A percentile compares a stretch with the other conserved stretches of the same genome.
Conservation (phyloP, 2,329 filamentous ascomycete genomes). For the Fusarium chuoi region DNA sequence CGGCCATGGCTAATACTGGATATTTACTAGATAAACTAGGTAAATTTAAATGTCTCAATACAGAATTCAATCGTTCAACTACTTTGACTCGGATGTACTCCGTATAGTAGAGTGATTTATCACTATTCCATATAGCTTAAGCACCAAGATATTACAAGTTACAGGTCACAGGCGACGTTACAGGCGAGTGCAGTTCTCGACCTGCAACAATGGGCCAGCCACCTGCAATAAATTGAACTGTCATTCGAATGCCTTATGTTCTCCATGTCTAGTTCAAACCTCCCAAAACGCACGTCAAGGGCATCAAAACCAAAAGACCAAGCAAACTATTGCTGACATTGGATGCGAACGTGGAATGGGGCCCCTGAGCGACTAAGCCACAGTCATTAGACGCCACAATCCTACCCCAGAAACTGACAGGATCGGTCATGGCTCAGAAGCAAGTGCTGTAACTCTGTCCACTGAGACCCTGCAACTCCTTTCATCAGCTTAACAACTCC, state of each 20-base stretch:
- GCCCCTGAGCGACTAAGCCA: slow-evolving; percentile 26
- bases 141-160: neutral
- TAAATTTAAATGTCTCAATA: neutral
- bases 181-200: neutral
- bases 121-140: no score
- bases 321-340: neutral
- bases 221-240: neutral
- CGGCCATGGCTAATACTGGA: neutral
- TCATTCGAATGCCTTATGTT: rapidly evolving
- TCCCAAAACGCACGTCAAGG: neutral
- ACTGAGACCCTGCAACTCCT: slow-evolving; percentile 37
- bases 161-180: neutral
- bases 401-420: slow-evolving; percentile 29
- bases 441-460: slow-evolving; percentile 30
- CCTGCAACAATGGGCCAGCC: neutral
- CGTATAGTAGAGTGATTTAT: neutral
- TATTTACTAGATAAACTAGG: neutral
- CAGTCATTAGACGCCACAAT: slow-evolving; percentile 18
- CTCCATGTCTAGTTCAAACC: neutral
- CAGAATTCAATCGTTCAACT: neutral
- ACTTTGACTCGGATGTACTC: neutral
- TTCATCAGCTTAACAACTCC: slow-evolving; percentile 26
- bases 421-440: slow-evolving; percentile 10
- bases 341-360: slow-evolving; percentile 10
- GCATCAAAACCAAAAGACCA: neutral